phyloP scores from a whole-genome alignment of 2,329 filamentous ascomycete species.

The Blastomyces silverae region DNA sequence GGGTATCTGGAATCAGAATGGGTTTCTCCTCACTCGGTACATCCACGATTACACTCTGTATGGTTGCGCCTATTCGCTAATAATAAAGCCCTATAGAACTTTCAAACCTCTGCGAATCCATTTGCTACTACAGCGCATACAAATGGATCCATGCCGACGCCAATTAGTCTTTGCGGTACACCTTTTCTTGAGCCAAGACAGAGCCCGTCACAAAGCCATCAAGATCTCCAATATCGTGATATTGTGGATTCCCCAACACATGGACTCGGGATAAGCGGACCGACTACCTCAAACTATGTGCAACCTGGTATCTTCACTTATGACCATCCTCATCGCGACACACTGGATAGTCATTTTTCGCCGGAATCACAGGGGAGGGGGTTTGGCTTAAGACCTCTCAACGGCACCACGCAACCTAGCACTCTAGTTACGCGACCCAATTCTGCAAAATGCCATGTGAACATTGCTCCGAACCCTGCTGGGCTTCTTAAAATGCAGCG shows the following conservation, averaged over 20 bases:
- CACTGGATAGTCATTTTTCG: conserved; percentile 5
- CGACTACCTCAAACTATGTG: conserved; percentile 31
- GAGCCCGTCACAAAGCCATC: conserved; percentile 34
- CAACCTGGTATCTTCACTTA: conserved; percentile 27
- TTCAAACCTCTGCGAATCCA: conserved; percentile 26
- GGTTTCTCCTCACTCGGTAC: conserved; percentile 20
- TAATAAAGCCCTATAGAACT: conserved; percentile 21
- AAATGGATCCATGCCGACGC: conserved; percentile 31
- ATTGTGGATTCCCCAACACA: conserved; percentile 29
- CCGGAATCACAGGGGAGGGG: conserved; percentile 9
- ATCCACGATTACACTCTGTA: not conserved
- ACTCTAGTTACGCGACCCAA: conserved; percentile 25
- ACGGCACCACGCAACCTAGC: conserved; percentile 22
- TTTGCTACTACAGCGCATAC: conserved; percentile 33
- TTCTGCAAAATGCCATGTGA: conserved; percentile 27
- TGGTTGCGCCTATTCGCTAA: conserved; percentile 13
- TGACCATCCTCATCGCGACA: conserved; percentile 17
- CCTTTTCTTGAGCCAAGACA: conserved; percentile 29
- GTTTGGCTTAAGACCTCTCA: conserved; percentile 23
- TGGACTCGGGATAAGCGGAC: conserved; percentile 35
- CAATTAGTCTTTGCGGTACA: conserved; percentile 36
- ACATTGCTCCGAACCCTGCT: conserved; percentile 37
- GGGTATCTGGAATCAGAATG: conserved; percentile 18
- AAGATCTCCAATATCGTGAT: conserved; percentile 33
- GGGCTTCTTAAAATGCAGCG: conserved; percentile 36